Base-by-base conservation (phyloP, 164 flowering plant genomes). In the Amborella trichopoda region DNA sequence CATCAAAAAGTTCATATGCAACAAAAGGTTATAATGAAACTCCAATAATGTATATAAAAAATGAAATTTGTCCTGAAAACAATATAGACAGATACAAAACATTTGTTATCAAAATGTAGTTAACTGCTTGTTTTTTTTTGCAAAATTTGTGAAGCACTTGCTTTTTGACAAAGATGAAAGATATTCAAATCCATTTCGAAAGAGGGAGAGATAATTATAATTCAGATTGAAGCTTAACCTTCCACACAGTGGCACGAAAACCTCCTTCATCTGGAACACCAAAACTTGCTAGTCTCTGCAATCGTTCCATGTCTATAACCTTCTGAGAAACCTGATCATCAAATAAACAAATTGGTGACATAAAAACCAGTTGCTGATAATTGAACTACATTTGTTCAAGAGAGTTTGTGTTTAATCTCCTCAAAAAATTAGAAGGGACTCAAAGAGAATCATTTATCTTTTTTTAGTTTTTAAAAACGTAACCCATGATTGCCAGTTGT, bases 221-320 rank as follows among this genome's bases (percentile, higher is more conserved):
- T n/a, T n/a, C n/a, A n/a, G n/a, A 11, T 26, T 19, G 36, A 32
- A 28, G 21, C 4, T 27, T 54, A 14, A 54, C 58, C 58, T 54
- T 54, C 58, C 58, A 54, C 26, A 44, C 36, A 12, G 50, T 54
- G 26, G 58, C 50, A 45, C 58, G 50, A 6, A 34, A 25, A 4
- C 55, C 36, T 19, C 47, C 19, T 25, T 37, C 58, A 54, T 46
- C 50, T 32, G 58, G 50, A 37, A 54, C 42, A 37, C 58, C 58
- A 5, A 44, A 36, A 36, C 33, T 37, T 8, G 50, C 43, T 24
- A 54, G 34, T 14, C 44, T 45, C 46, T 38, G 49, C 50, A 54
- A 5, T 8, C 24, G 36, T 16, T 54, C 58, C 50, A 54, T 19
- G 44, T 45, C 25, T 45, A 54, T 54, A 45, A 54, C 44, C 44